A percentile compares a stretch with the other conserved stretches of the same genome.
phyloP scores from a whole-genome alignment of 2,329 filamentous ascomycete genomes.

The Zymoseptoria brevis region DNA sequence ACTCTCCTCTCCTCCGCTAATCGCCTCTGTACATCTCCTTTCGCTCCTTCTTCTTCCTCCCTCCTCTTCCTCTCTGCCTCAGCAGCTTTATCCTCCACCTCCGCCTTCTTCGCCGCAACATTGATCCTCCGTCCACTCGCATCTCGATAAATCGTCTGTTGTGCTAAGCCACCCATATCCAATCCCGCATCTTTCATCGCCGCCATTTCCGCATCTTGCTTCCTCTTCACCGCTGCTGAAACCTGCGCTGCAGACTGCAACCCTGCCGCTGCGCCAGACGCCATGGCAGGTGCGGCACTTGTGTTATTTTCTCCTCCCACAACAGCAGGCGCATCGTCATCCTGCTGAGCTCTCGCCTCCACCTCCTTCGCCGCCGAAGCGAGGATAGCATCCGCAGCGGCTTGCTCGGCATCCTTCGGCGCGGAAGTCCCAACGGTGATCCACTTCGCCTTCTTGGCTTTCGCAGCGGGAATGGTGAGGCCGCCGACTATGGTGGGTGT shows the following conservation, averaged over 20 bases:
- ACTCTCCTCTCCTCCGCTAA: slow-evolving; percentile 58
- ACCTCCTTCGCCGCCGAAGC: slow-evolving; percentile 29
- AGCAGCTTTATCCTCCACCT: slow-evolving; percentile 71
- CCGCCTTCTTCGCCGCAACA: slow-evolving; percentile 79
- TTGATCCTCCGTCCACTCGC: slow-evolving; percentile 93
- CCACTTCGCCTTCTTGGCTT: slow-evolving; percentile 69
- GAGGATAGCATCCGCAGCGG: slow-evolving; percentile 49
- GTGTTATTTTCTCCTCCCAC: slow-evolving; percentile 41
- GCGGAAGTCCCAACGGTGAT: slow-evolving; percentile 55
- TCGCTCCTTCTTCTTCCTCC: slow-evolving; percentile 60
- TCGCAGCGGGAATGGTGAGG: slow-evolving; percentile 34
- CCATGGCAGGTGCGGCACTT: slow-evolving; percentile 58
- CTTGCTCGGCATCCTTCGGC: slow-evolving; percentile 48
- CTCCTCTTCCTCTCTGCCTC: slow-evolving; percentile 58
- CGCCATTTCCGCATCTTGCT: slow-evolving; percentile 55
- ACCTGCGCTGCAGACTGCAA: slow-evolving; percentile 78
- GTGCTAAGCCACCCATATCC: slow-evolving; percentile 40
- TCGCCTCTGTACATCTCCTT: slow-evolving; percentile 76
- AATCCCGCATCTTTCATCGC: slow-evolving; percentile 41
- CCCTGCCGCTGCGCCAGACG: slow-evolving; percentile 78
- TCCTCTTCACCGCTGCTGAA: slow-evolving; percentile 46
- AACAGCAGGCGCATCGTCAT: slow-evolving; percentile 43
- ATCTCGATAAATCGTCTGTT: slow-evolving; percentile 91
- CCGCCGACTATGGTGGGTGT: slow-evolving; percentile 36
- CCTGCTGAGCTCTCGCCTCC: slow-evolving; percentile 22